Evolutionary conservation across 2,329 filamentous ascomycete genomes (phyloP), one percentile per base, ranked within the genome.

Genomic region (Cercospora sojina): DNA sequence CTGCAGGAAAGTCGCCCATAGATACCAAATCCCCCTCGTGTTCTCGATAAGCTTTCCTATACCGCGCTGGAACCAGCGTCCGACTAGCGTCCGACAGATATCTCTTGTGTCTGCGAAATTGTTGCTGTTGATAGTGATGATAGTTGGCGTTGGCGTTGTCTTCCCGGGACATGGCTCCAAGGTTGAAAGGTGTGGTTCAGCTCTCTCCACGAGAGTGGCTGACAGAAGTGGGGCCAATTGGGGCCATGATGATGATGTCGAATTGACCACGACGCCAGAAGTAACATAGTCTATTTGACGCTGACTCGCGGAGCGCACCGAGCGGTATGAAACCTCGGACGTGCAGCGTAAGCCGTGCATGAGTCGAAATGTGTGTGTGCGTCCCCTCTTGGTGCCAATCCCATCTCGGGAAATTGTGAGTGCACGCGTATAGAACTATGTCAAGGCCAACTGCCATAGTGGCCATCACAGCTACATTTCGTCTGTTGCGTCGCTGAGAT

Each of bases 21-120:
- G 23, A 35, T 12, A 3, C 51, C 25, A 18, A n/a, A 16, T 51
- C 12, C 47, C 12, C 23, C 47, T 23, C 47, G 47, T 20, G 18
- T 51, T 25, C 41, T 51, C 59, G 59, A 25, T 62, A 35, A 55
- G 51, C 51, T 20, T 51, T 51, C 12, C 47, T 29, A 53, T 62
- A 62, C 29, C 59, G 43, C 16, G 59, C 59, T 5, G 59, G 59
- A 53, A 62, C 59, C n/a, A 62, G 47, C 3, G 27, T 55, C 23
- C 59, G 43, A 51, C 59, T 62, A 38, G 59, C 47, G 47, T 55
- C 41, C 9, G 59, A 62, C 18, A 56, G 5, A 55, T 62, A 55
- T 41, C 59, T 31, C n/a, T 62, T 62, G n/a, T 62, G 59, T 25
- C 47, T 18, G 59, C 59, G 59, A 41, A 29, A 16, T 20, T 55